Evolutionary conservation across 129 eudicot species (phyloP), one percentile per base, ranked within the genome.

Genomic region (Dittrichia graveolens): DNA sequence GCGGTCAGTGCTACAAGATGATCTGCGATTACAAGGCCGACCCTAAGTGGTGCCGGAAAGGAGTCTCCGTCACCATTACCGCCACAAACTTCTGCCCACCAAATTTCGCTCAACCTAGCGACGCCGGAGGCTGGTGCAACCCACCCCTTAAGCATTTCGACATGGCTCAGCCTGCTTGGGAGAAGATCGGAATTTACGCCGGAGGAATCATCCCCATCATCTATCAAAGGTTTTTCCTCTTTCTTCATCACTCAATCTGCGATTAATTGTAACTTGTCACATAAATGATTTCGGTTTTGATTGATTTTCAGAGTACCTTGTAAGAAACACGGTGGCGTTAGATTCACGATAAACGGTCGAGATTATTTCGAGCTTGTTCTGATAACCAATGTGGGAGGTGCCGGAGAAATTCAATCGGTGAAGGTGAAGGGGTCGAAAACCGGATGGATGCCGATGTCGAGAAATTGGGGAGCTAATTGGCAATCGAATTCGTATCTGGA

Each of bases 91-190:
- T 91, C 15, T 88, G 95, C 81, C 97, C 97, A 5, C 97, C 95
- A 55, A 91, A 91, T 75, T 85, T 18, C 14, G 88, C 62, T 69
- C 91, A 74, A 46, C 85, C 95, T 14, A 91, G 57, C 54, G 42
- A 88, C 78, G 79, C 75, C 2, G 97, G 97, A 2, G 97, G 97
- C 0, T 91, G 97, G 97, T 91, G 97, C 82, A 91, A 91, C 81
- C 97, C 97, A 6, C 97, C 97, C 53, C 90, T 79, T 64, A 69
- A 84, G 42, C 97, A 91, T 80, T 91, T 91, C 49, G 97, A 91
- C 78, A 91, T 91, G 97, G 92, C 97, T 78, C 97, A 91, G 44
- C 97, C 97, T 10, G 95, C 97, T 31, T 91, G 97, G 97, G 88
- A 91, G 67, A 91, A 91, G 77, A 91, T 91, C 48, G 97, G 83